Percentiles rank a stretch among this genome's conserved stretches.
Conservation (phyloP, 352 stramenopile genomes). For the Pythium aquatile region DNA sequence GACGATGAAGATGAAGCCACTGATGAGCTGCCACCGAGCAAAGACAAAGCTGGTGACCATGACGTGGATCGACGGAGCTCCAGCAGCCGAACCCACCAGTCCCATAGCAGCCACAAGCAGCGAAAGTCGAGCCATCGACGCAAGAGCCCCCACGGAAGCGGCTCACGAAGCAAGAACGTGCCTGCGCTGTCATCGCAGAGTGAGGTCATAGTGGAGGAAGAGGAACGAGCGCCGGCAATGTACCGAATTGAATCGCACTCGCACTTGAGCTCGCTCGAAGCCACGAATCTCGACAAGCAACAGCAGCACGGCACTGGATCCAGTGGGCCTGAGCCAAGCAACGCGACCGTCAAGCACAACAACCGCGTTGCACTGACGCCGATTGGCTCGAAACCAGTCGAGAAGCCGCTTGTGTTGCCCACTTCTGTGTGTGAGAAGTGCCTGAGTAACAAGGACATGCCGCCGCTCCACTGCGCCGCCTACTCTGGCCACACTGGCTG, state of each 20-base stretch:
- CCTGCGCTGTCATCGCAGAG: background rate
- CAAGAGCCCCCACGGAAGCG: slow-evolving; percentile 2
- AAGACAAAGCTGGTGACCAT: background rate
- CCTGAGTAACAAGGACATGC: slow-evolving; percentile 49
- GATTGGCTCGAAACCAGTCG: background rate
- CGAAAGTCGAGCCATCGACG: background rate
- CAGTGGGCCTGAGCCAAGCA: slow-evolving; percentile 7
- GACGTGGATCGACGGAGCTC: background rate
- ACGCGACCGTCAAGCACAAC: background rate
- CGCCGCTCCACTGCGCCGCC: slow-evolving; percentile 49
- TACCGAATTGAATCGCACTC: slow-evolving; percentile 72
- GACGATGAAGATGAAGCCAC: slow-evolving; percentile 30
- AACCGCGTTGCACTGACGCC: slow-evolving; percentile 8
- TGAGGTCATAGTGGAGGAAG: background rate
- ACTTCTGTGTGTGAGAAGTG: slow-evolving; percentile 38
- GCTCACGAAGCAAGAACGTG: slow-evolving; percentile 9
- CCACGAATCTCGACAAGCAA: slow-evolving; percentile 34
- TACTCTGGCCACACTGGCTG: slow-evolving; percentile 50
- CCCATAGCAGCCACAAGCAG: background rate
- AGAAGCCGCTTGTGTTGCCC: background rate
- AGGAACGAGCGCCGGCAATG: slow-evolving; percentile 26
- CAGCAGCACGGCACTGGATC: slow-evolving; percentile 17
- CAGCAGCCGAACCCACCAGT: background rate
- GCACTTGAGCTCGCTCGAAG: slow-evolving; percentile 50
- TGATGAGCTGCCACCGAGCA: background rate